Evolutionary conservation across 179 eudicot genomes (phyloP).

Genomic region (Silene vulgaris): DNA sequence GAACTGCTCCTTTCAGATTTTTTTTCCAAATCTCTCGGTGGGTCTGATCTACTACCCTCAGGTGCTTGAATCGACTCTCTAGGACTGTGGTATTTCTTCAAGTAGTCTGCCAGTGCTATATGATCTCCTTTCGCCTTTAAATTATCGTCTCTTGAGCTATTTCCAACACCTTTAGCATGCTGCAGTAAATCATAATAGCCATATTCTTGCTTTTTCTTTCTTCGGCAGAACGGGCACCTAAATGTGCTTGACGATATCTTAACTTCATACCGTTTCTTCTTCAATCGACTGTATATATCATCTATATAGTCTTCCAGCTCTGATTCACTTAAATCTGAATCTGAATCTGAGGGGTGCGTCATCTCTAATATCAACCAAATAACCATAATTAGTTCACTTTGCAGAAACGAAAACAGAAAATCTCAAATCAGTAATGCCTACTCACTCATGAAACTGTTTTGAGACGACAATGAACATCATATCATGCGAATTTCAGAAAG

Average conservation of each 20-base stretch:
- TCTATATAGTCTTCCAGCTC: conserved; percentile 29
- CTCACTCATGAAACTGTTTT: too few species aligned
- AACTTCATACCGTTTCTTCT: conserved; percentile 19
- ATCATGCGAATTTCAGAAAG: too few species aligned
- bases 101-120: conserved; percentile 28
- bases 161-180: conserved; percentile 39
- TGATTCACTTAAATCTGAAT: conserved; percentile 31
- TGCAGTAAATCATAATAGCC: conserved; percentile 28
- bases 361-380: neutral
- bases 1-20: conserved; percentile 16
- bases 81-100: conserved; percentile 31
- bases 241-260: conserved; percentile 19
- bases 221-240: conserved; percentile 35
- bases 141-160: conserved; percentile 29
- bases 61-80: conserved; percentile 16
- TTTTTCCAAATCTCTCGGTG: neutral
- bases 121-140: conserved; percentile 36
- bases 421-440: neutral
- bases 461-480: too few species aligned
- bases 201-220: conserved; percentile 26
- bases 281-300: conserved; percentile 27
- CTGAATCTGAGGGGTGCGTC: conserved; percentile 21
- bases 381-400: neutral
- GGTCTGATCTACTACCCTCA: neutral
- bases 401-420: neutral